Evolutionary conservation across 768 basidiomycete genomes (phyloP).

Genomic region (Boletus reticuloceps): DNA sequence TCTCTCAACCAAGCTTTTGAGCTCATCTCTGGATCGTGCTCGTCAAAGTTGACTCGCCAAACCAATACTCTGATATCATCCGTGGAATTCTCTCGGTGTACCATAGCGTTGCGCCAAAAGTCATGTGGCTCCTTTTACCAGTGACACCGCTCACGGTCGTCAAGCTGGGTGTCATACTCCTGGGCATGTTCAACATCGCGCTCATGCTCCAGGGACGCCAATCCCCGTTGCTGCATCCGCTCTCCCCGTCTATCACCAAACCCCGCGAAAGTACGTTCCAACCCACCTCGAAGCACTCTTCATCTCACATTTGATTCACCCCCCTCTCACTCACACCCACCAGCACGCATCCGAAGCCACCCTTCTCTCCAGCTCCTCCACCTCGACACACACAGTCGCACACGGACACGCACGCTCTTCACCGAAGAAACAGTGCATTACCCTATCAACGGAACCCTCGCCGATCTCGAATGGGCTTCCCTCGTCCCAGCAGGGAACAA

Average conservation of each 20-base stretch:
- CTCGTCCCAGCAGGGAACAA: conserved; percentile 20
- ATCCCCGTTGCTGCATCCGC: background rate
- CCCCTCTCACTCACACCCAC: background rate
- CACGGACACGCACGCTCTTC: conserved; percentile 7
- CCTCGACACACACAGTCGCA: conserved; percentile 6
- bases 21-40: too few relatives aligned
- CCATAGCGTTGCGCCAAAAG: too few relatives aligned
- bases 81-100: too few relatives aligned
- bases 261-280: conserved; percentile 19
- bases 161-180: conserved; percentile 18
- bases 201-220: conserved; percentile 4
- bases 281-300: background rate
- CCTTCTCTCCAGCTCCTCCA: conserved; percentile 15
- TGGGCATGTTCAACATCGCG: conserved; percentile 17
- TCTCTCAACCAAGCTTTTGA: too few relatives aligned
- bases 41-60: too few relatives aligned
- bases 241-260: background rate
- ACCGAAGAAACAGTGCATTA: conserved; percentile 26
- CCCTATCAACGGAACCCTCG: conserved; percentile 19
- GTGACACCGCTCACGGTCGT: conserved; percentile 17
- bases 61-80: too few relatives aligned
- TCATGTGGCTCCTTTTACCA: background rate
- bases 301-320: background rate
- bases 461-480: conserved; percentile 25
- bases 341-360: conserved; percentile 13